Base-by-base conservation (phyloP, 164 flowering plant species). In the Cinnamomum micranthum region DNA sequence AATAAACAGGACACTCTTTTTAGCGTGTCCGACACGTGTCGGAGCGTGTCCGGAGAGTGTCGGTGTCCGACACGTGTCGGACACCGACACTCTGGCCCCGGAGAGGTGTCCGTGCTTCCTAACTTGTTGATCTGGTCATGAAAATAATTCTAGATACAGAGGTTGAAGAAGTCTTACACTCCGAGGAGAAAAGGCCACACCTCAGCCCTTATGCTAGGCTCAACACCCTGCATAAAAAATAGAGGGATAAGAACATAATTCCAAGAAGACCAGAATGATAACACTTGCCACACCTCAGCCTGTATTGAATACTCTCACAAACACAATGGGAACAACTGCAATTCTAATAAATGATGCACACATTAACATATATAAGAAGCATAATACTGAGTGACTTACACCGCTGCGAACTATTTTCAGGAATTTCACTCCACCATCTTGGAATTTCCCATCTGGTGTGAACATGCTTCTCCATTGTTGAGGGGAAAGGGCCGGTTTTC, bases 111-210 rank as follows among this genome's bases (percentile, higher is more conserved):
- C n/a, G n/a, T n/a, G n/a, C n/a, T n/a, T n/a, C n/a, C n/a, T 60
- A n/a, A 24, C 64, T 60, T 6, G 24, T 9, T n/a, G 2, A 60
- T 60, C 64, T 60, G 10, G 20, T n/a, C 28, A 7, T 25, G 25
- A 23, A 14, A 23, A 64, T 25, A 64, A 64, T 64, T 64, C 28
- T 12, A 66, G 69, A 31, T 27, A 17, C 19, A 19, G 47, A 67
- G 7, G 69, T 31, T 67, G 41, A 60, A 25, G 60, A 47, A 52
- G 35, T n/a, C 99, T 93, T 90, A 95, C 99, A 95, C 87, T 84
- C 99, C 99, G 73, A 93, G 97, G 64, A 95, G 97, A 79, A 91
- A 95, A 10, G 97, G 99, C 98, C 99, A 95, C 73, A 93, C 99
- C 77, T 95, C 99, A 35, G 86, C 83, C 81, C 98, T 87, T 50